A percentile compares a stretch with the other conserved stretches of the same genome.
phyloP scores from a whole-genome alignment of 768 basidiomycete species.

The Sporobolomyces pararoseus region DNA sequence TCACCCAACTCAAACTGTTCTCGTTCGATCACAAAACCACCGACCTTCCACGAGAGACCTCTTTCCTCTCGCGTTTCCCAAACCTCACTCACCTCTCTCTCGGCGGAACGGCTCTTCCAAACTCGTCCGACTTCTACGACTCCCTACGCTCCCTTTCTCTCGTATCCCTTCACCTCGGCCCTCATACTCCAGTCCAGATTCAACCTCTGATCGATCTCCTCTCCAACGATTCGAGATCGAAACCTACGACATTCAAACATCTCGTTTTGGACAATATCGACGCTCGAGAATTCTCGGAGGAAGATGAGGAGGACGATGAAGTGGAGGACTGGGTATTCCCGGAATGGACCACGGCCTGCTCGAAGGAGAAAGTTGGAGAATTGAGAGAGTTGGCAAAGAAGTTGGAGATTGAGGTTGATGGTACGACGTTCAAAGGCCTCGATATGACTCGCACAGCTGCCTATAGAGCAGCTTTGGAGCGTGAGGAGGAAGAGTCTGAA shows the following conservation, averaged over 20 bases:
- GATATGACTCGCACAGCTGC: neutral
- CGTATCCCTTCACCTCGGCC: neutral
- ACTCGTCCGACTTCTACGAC: neutral
- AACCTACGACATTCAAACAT: neutral
- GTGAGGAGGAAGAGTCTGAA: neutral
- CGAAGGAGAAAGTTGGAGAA: neutral
- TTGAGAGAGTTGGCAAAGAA: neutral
- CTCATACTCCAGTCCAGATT: neutral
- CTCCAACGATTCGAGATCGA: neutral
- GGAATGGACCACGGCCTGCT: neutral
- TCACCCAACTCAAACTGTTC: neutral
- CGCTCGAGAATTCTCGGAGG: neutral
- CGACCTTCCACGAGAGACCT: neutral
- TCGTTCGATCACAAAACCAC: neutral
- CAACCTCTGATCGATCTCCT: neutral
- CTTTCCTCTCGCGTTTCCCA: neutral
- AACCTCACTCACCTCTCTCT: conserved; percentile 1
- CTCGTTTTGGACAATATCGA: neutral
- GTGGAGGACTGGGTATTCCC: neutral
- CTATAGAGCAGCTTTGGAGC: neutral
- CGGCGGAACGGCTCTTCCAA: neutral
- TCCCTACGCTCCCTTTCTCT: neutral
- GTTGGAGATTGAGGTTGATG: neutral
- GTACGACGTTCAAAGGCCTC: neutral
- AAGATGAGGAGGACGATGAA: neutral